Evolutionary conservation across 257 asterid species (phyloP).

Genomic region (Ajuga chamaepitys): DNA sequence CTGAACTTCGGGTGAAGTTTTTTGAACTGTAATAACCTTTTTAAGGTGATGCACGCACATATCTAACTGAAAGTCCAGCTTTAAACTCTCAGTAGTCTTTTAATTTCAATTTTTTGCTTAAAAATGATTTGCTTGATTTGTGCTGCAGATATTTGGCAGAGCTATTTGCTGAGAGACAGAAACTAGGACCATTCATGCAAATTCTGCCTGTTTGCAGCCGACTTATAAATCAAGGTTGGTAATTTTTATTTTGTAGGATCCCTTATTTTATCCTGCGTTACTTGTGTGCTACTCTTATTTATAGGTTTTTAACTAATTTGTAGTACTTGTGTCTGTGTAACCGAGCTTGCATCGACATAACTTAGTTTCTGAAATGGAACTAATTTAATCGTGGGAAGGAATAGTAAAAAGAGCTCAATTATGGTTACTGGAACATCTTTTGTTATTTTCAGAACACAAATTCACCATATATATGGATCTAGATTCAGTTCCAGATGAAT

Average conservation of each 20-base stretch:
- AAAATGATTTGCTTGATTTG: slow-evolving; percentile 9
- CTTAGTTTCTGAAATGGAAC: background rate
- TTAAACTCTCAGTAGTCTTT: background rate
- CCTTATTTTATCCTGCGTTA: background rate
- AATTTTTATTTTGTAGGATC: background rate
- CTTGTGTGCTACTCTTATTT: background rate
- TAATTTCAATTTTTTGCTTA: background rate
- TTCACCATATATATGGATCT: background rate
- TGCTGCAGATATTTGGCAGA: slow-evolving; percentile 53
- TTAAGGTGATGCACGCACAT: background rate
- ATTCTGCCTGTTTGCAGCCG: slow-evolving; percentile 54
- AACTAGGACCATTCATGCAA: slow-evolving; percentile 55
- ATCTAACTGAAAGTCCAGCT: background rate
- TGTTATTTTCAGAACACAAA: background rate
- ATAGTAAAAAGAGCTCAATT: background rate
- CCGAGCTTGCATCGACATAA: background rate
- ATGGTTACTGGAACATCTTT: background rate
- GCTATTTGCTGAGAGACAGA: slow-evolving; percentile 58
- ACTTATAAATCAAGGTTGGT: slow-evolving; percentile 67
- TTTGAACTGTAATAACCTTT: background rate
- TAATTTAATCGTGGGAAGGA: background rate
- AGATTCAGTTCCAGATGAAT: background rate
- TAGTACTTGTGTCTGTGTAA: background rate
- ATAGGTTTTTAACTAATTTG: background rate
- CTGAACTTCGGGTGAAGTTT: background rate